Evolutionary conservation across 192 early-diverging fungal genomes (phyloP), one percentile per base, ranked within the genome.

Genomic region (Coemansia sp.): DNA sequence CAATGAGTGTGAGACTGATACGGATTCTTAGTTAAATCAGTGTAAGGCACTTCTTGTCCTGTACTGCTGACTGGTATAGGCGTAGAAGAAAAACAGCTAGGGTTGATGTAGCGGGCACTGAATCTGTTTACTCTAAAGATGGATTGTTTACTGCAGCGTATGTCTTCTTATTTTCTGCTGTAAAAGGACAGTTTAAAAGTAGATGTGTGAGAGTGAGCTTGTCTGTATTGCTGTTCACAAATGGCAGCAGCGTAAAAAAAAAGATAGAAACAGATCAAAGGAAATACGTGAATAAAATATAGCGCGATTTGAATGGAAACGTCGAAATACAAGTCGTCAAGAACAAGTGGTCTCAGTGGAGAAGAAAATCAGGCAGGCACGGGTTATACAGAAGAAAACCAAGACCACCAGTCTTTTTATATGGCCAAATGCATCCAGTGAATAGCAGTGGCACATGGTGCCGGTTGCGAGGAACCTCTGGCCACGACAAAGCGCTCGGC

Each of bases 311-410:
- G 11, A 46, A 46, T 46, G 39, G 39, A 36, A 21, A 53, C 52
- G 31, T 53, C 31, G 33, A 54, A 54, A 54, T 57, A 58, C 25
- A 63, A 54, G 30, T 68, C 67, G 67, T 68, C 59, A 68, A 19
- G 32, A 61, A 50, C 17, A 55, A 59, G 51, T 54, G 57, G 33
- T 20, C 17, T 54, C 39, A 52, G 52, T 30, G 30, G 54, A 63
- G 17, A 31, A 20, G 33, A 33, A 59, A 7, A 33, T 0, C 21
- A 54, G 31, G 27, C 31, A 20, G 21, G 23, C 10, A 8, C 31
- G 31, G 36, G 23, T 17, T 17, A 9, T 31, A 23, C 61, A 30
- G 54, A 33, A 10, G n/a, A 31, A 21, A 42, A 19, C 53, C 6
- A 30, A 25, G 9, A 29, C 20, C 17, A 23, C n/a, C 22, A 30